These are phyloP conservation scores for Mycotypha africana DNA, from an alignment of 371 early-diverging fungal species.

Conservation along the genomic window DNA sequence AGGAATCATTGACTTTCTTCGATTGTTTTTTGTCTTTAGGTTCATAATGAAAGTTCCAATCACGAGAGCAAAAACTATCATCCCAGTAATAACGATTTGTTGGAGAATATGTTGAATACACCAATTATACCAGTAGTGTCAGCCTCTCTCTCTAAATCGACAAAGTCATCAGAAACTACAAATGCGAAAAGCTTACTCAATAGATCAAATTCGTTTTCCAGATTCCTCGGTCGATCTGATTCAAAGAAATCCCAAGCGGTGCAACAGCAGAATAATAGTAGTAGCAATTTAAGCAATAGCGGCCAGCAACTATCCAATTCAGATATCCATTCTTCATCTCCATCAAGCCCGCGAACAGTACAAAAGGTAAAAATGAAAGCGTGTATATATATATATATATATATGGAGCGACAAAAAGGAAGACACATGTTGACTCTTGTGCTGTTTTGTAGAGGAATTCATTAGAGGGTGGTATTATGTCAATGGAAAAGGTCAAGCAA, in stretches of 20 bases:
- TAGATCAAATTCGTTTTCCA: constrained; percentile 45
- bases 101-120: too few species aligned
- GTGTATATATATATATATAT: background rate
- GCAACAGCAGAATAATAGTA: constrained; percentile 9
- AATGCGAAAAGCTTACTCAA: constrained; percentile 30
- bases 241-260: constrained; percentile 31
- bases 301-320: constrained; percentile 4
- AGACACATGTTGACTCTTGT: too few species aligned
- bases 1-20: too few species aligned
- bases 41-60: too few species aligned
- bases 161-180: constrained; percentile 34
- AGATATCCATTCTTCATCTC: constrained; percentile 22
- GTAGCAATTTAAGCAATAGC: constrained; percentile 5
- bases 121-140: too few species aligned
- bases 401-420: too few species aligned
- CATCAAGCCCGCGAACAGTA: constrained; percentile 33
- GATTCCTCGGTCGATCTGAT: constrained; percentile 45
- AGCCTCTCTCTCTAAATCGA: constrained; percentile 17
- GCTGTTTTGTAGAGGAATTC: constrained; percentile 32
- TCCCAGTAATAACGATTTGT: too few species aligned
- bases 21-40: too few species aligned
- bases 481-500: constrained; percentile 63
- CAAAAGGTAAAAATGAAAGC: constrained; percentile 26
- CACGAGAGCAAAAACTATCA: too few species aligned
- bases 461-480: constrained; percentile 56